Evolutionary conservation across 768 basidiomycete species (phyloP).

Genomic region (Roridomyces roridus): DNA sequence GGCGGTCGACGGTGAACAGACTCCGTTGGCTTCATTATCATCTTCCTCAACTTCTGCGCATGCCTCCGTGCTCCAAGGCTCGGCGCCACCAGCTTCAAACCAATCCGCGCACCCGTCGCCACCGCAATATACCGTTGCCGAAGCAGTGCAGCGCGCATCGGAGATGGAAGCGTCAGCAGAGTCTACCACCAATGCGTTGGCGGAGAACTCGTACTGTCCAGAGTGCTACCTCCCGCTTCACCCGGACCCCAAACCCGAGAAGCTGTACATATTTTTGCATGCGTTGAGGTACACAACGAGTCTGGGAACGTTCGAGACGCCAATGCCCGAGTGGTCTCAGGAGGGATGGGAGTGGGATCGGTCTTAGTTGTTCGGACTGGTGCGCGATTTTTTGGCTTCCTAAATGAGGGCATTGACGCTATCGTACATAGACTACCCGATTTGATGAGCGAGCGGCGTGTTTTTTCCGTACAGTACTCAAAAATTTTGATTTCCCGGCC

Average conservation of each 20-base stretch:
- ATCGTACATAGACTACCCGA: constrained; percentile 4
- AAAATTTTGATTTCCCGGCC: constrained; percentile 14
- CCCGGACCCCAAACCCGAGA: constrained; percentile 92
- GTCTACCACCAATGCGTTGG: constrained; percentile 42
- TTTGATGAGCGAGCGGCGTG: not conserved
- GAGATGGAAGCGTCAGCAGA: constrained; percentile 44
- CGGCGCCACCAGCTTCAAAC: constrained; percentile 12
- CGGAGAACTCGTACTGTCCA: constrained; percentile 71
- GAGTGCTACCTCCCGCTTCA: constrained; percentile 94
- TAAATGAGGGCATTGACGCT: constrained; percentile 6
- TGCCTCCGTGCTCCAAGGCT: constrained; percentile 5
- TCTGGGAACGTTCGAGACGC: constrained; percentile 83
- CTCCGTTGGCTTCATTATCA: constrained; percentile 6
- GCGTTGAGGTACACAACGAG: constrained; percentile 85
- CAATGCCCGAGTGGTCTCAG: constrained; percentile 88
- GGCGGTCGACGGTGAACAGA: not conserved
- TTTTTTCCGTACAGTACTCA: not conserved
- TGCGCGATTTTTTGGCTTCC: constrained; percentile 5
- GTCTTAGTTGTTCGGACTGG: constrained; percentile 27
- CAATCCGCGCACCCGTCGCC: constrained; percentile 25
- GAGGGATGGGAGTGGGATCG: constrained; percentile 75
- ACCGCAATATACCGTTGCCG: constrained; percentile 52
- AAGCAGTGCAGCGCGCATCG: constrained; percentile 52
- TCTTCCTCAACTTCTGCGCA: constrained; percentile 3
- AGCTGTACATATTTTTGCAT: constrained; percentile 94